phyloP scores from a whole-genome alignment of 495 filamentous ascomycete genomes.

The Hypoxylon crocopeplum region DNA sequence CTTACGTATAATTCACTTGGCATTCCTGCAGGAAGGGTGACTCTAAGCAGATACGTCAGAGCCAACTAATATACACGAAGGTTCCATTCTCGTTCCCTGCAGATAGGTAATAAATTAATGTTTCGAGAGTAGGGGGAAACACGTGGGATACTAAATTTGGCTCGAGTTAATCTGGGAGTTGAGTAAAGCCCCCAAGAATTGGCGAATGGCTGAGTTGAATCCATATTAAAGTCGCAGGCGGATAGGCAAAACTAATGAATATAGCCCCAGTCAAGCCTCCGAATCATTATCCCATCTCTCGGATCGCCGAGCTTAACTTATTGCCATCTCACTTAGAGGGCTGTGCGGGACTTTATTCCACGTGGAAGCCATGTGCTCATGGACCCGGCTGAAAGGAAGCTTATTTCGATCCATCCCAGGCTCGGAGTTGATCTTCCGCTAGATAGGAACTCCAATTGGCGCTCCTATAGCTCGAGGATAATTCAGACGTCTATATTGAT shows the following conservation, averaged over 20 bases:
- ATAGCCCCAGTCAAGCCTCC: conserved; percentile 6
- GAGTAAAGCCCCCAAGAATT: not conserved
- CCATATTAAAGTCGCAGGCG: conserved; percentile 5
- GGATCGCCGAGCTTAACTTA: conserved; percentile 2
- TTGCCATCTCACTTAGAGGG: not conserved
- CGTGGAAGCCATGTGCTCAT: conserved; percentile 30
- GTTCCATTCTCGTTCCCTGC: conserved; percentile 4
- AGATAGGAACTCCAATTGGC: conserved; percentile 3
- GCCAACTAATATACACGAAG: not conserved
- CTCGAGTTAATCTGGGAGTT: conserved; percentile 20
- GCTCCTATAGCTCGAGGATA: not conserved
- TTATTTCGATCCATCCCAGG: conserved; percentile 1
- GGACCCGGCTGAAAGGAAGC: conserved; percentile 29
- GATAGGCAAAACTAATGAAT: conserved; percentile 14
- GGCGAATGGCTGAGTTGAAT: not conserved
- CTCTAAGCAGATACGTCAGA: conserved; percentile 15
- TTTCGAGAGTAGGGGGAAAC: conserved; percentile 13
- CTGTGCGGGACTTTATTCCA: conserved; percentile 23
- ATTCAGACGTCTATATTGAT: conserved; percentile 8
- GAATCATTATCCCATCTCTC: conserved; percentile 1
- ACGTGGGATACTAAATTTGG: conserved; percentile 30
- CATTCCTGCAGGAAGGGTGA: not conserved
- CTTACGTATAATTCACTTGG: too few relatives aligned
- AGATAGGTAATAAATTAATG: conserved; percentile 1
- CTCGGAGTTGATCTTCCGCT: conserved; percentile 26